Evolutionary conservation across 2,329 filamentous ascomycete genomes (phyloP).

Genomic region (Xylaria sp.): DNA sequence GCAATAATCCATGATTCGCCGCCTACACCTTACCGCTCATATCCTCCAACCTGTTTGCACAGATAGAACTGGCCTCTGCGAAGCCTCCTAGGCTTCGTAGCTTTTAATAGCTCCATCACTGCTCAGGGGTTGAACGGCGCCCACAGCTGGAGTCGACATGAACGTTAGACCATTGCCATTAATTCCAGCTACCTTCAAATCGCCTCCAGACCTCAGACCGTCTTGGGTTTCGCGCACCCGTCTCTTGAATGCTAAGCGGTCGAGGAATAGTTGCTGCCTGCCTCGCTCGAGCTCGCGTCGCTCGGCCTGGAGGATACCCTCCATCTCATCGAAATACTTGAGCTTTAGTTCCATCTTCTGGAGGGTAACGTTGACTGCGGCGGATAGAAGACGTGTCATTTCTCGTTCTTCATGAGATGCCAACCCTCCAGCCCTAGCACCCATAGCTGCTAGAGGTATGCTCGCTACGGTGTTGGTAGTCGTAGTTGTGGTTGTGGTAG

Average conservation of each 20-base stretch:
- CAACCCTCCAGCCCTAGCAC: conserved; percentile 85
- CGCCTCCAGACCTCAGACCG: conserved; percentile 69
- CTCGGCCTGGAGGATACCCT: conserved; percentile 90
- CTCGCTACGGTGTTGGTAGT: conserved; percentile 70
- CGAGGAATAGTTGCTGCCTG: conserved; percentile 91
- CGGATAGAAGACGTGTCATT: conserved; percentile 92
- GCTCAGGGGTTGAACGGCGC: conserved; percentile 65
- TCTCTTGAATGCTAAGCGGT: conserved; percentile 89
- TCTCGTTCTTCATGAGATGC: conserved; percentile 97
- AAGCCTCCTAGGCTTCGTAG: conserved; percentile 61
- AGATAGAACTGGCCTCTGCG: neutral
- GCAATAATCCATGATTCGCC: conserved; percentile 40
- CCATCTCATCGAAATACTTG: conserved; percentile 96
- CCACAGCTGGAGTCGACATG: conserved; percentile 57
- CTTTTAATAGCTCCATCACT: conserved; percentile 67
- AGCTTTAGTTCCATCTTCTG: conserved; percentile 97
- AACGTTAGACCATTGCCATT: conserved; percentile 67
- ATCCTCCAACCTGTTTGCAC: neutral
- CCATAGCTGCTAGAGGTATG: conserved; percentile 86
- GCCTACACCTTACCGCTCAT: conserved; percentile 31
- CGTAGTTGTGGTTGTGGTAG: conserved; percentile 63
- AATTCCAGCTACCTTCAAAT: conserved; percentile 61
- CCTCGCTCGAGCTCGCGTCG: conserved; percentile 91
- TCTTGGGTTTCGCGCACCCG: conserved; percentile 86
- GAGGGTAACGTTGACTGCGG: conserved; percentile 91